phyloP scores from a whole-genome alignment of 768 basidiomycete genomes.

The Amanita rimosa region DNA sequence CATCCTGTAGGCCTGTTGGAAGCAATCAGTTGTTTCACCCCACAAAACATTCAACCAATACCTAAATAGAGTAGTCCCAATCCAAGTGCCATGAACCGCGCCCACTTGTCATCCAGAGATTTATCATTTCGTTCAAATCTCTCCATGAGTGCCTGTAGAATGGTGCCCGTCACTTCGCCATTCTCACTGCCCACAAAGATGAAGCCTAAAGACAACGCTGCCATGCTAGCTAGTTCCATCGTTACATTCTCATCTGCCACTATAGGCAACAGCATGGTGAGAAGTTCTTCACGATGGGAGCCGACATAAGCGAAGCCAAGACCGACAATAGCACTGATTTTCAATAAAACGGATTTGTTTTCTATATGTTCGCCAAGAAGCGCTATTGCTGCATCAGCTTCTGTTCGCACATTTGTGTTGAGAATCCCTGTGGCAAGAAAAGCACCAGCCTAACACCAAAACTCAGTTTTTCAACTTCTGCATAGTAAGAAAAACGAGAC shows the following conservation, averaged over 20 bases:
- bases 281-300: slow-evolving; percentile 81
- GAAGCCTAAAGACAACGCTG: slow-evolving; percentile 86
- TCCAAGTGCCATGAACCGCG: slow-evolving; percentile 81
- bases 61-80: slow-evolving; percentile 87
- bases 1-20: slow-evolving; percentile 74
- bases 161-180: slow-evolving; percentile 82
- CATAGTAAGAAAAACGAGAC: not conserved
- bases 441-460: slow-evolving; percentile 60
- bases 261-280: slow-evolving; percentile 65
- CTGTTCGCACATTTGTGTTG: slow-evolving; percentile 80
- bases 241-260: slow-evolving; percentile 72
- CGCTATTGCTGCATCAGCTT: slow-evolving; percentile 87
- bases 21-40: not conserved
- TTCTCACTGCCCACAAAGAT: slow-evolving; percentile 93
- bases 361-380: slow-evolving; percentile 85
- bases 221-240: slow-evolving; percentile 83
- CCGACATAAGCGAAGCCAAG: slow-evolving; percentile 92
- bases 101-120: slow-evolving; percentile 87
- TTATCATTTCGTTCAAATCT: slow-evolving; percentile 49
- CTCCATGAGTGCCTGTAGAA: slow-evolving; percentile 90
- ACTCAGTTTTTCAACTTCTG: not conserved
- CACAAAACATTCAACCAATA: slow-evolving; percentile 21
- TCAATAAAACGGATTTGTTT: slow-evolving; percentile 74
- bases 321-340: slow-evolving; percentile 83
- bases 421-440: slow-evolving; percentile 91